Conservation (phyloP, 176 grass and related monocot species). For the Lolium multiflorum region DNA sequence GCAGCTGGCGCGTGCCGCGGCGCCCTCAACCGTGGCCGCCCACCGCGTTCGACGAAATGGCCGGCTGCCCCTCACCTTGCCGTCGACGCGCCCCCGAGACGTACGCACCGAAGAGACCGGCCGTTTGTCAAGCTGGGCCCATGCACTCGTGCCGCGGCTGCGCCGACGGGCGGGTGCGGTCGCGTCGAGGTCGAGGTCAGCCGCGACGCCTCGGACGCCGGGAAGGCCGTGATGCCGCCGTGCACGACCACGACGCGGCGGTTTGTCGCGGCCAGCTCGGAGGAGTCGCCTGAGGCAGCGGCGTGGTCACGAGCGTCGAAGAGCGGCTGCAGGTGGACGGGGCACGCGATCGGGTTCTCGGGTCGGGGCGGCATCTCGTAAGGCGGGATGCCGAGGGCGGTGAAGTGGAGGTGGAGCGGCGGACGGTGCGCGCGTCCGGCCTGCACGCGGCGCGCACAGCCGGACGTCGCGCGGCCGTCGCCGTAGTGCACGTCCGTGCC, state of each 20-base stretch:
- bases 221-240: slow-evolving; percentile 33
- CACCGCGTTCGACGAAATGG: no score
- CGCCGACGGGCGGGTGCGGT: no score
- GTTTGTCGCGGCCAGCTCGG: neutral
- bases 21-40: no score
- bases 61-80: no score
- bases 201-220: slow-evolving; percentile 7
- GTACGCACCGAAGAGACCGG: slow-evolving; percentile 35
- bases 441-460: slow-evolving; percentile 25
- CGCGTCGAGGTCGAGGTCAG: neutral
- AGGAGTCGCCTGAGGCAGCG: neutral
- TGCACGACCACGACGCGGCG: slow-evolving; percentile 49
- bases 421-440: neutral
- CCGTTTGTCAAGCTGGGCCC: slow-evolving; percentile 45
- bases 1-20: no score
- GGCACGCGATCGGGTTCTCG: slow-evolving; percentile 12
- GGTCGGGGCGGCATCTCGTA: slow-evolving; percentile 1
- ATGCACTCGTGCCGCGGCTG: no score
- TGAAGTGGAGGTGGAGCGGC: slow-evolving; percentile 14
- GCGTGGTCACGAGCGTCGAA: slow-evolving; percentile 33
- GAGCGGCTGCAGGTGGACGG: slow-evolving; percentile 33
- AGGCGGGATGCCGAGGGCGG: slow-evolving; percentile 24
- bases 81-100: no score
- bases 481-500: slow-evolving; percentile 49
- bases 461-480: slow-evolving; percentile 28